Base-by-base conservation (phyloP, 139 green algal species). In the Picochlorum sp. region DNA sequence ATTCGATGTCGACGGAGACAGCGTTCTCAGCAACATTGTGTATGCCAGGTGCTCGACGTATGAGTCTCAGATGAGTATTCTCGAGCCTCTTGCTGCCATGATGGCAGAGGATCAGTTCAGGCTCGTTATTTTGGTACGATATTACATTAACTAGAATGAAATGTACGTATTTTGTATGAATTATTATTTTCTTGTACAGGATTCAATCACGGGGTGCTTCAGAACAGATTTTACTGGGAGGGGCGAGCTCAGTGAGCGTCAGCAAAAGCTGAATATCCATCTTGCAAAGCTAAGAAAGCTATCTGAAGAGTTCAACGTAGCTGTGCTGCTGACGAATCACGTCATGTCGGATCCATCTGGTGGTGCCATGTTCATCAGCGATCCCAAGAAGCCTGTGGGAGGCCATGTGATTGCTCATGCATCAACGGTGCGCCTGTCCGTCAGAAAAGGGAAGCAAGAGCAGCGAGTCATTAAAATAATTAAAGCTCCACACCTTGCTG, bases 321-420 rank as follows among this genome's bases (percentile, higher is more conserved):
- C 90, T 1, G 80, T 97, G 8, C 31, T 97, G 18, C 67, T 91
- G 45, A 97, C 90, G 45, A 97, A 97, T 75, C 90, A 95, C 57
- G 85, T 83, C 45, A 84, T 92, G 67, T 80, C 67, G 24, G 88
- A 95, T 61, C 90, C 90, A 6, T 69, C 37, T 26, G 77, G 75
- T 18, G 84, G 82, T 24, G 74, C 82, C 16, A 90, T 89, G 59
- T 96, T 96, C 77, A 86, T 95, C 23, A 62, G 66, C 2, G 87
- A 96, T 73, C 87, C 87, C 49, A 92, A 93, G 66, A 95, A 92
- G 74, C 68, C 84, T 6, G 55, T 74, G 15, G 72, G 75, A 5
- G 81, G 77, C 14, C 82, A 85, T 57, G 78, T 93, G n/a, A 77
- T 96, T 56, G 87, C 87, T 6, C 90, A 96, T 74, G 87, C 86